These are phyloP conservation scores for Fraxinus floribunda DNA, from an alignment of 305 asterid genomes.

Conservation along the genomic window DNA sequence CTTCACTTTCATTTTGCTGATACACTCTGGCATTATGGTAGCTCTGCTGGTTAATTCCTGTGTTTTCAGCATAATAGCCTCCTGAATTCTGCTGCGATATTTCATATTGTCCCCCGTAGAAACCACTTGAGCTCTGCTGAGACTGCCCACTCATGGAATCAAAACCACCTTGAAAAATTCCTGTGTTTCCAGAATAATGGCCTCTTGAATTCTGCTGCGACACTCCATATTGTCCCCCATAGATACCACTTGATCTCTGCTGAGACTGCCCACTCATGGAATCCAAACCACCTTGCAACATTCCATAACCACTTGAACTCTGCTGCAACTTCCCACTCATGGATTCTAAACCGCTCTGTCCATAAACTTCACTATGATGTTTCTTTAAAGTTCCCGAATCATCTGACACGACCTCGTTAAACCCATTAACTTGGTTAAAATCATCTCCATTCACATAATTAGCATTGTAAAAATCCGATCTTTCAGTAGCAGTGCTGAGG, in stretches of 20 bases:
- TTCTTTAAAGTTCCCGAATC: constrained; percentile 9
- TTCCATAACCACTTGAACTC: constrained; percentile 28
- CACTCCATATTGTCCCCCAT: constrained; percentile 21
- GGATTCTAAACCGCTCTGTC: neutral
- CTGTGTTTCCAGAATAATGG: constrained; percentile 21
- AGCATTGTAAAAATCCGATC: constrained; percentile 34
- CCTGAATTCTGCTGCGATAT: constrained; percentile 22
- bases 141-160: constrained; percentile 21
- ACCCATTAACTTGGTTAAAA: constrained; percentile 23
- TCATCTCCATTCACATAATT: constrained; percentile 7
- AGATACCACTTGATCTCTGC: constrained; percentile 29
- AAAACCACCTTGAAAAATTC: constrained; percentile 24
- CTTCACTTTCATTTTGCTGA: constrained; percentile 26
- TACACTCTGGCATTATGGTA: constrained; percentile 16
- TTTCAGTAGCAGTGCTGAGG: constrained; percentile 50
- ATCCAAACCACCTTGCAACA: neutral
- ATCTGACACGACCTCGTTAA: constrained; percentile 22
- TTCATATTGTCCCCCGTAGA: constrained; percentile 24
- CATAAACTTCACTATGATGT: constrained; percentile 36
- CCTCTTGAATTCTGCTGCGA: constrained; percentile 22
- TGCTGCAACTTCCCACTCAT: constrained; percentile 22
- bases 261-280: constrained; percentile 15
- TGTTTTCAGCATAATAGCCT: constrained; percentile 16
- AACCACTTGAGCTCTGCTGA: constrained; percentile 29
- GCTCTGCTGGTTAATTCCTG: constrained; percentile 28